Percentiles rank a stretch among this genome's conserved stretches.
Evolutionary conservation across 257 asterid species (phyloP).

Genomic region (Fraxinus americana): DNA sequence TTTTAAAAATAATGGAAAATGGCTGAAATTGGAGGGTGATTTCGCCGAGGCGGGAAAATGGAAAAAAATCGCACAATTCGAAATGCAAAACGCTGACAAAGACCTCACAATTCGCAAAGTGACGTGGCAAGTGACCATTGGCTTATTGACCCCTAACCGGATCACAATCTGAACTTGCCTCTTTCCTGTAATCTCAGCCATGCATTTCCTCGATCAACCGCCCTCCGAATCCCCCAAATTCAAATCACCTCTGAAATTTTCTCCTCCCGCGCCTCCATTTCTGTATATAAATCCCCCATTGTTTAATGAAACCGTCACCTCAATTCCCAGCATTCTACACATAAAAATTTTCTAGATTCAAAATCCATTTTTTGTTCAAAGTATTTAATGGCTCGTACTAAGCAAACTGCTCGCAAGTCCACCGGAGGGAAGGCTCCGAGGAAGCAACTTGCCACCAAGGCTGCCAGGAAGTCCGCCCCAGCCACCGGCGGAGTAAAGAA

Average conservation of each 20-base stretch:
- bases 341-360: too few relatives aligned
- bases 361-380: not conserved
- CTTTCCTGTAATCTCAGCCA: not conserved
- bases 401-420: constrained; percentile 29
- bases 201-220: constrained; percentile 10
- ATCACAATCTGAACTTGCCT: not conserved
- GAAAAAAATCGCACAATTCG: not conserved
- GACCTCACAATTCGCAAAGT: not conserved
- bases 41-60: not conserved
- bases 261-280: constrained; percentile 1
- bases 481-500: constrained; percentile 33
- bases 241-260: constrained; percentile 5
- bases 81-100: not conserved
- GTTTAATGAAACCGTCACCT: not conserved
- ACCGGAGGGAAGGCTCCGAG: constrained; percentile 34
- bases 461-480: constrained; percentile 27
- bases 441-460: constrained; percentile 30
- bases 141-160: not conserved
- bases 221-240: not conserved
- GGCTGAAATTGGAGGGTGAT: not conserved
- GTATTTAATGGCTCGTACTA: constrained; percentile 20
- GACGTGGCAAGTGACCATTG: constrained; percentile 7
- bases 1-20: too few relatives aligned
- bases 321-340: not conserved
- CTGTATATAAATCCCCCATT: constrained; percentile 11